These are phyloP conservation scores for Gardenia jasminoides DNA, from an alignment of 257 asterid genomes.

Conservation along the genomic window DNA sequence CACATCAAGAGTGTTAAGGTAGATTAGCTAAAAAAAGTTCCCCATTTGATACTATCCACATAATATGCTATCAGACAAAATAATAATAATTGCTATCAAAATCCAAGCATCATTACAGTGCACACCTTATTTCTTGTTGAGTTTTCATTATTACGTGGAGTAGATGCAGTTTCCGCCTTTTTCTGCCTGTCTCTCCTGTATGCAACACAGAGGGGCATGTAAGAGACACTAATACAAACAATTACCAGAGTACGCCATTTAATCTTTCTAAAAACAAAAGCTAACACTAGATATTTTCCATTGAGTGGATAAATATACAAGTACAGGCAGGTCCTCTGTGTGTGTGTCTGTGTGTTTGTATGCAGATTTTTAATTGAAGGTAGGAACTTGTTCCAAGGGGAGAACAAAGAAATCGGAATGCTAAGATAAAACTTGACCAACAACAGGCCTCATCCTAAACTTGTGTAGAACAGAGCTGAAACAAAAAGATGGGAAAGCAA, in stretches of 20 bases:
- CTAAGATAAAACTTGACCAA: constrained; percentile 8
- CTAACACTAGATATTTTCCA: not conserved
- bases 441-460: constrained; percentile 4
- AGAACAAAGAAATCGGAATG: not conserved
- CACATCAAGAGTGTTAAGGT: not conserved
- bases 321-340: not conserved
- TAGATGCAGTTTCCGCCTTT: constrained; percentile 34
- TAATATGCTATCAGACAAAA: not conserved
- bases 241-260: not conserved
- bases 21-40: not conserved
- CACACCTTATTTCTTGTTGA: constrained; percentile 65
- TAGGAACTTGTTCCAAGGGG: not conserved
- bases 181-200: constrained; percentile 57
- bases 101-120: constrained; percentile 17
- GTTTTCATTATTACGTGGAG: constrained; percentile 40
- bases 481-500: constrained; percentile 7
- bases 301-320: not conserved
- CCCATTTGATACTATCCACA: not conserved
- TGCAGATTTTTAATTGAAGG: not conserved
- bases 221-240: not conserved
- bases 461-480: not conserved
- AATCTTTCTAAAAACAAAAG: not conserved
- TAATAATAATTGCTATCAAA: not conserved
- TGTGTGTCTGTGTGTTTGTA: too few relatives aligned
- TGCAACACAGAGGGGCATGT: constrained; percentile 10